Evolutionary conservation across 306 rosid species (phyloP).

Genomic region (Vigna angularis): DNA sequence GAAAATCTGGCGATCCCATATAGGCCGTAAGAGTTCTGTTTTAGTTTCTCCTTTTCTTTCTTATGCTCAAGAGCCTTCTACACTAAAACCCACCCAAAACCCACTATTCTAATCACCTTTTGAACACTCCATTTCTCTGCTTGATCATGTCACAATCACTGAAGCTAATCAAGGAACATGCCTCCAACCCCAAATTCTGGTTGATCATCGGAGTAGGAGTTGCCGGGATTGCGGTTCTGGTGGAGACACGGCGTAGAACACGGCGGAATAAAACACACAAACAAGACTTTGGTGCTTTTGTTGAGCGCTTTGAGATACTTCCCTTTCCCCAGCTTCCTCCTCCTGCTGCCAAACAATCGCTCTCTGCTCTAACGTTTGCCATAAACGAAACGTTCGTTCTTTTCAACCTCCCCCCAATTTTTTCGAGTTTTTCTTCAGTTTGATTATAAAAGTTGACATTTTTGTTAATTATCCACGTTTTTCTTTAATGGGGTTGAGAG

Average conservation of each 20-base stretch:
- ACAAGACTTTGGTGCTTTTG: conserved; percentile 62
- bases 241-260: conserved; percentile 58
- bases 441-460: not conserved
- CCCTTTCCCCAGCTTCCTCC: conserved; percentile 55
- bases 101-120: conserved; percentile 37
- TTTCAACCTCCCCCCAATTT: not conserved
- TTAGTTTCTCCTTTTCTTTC: not conserved
- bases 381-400: conserved; percentile 61
- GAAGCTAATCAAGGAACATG: conserved; percentile 45
- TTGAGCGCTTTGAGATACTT: conserved; percentile 64
- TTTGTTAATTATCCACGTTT: not conserved
- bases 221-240: conserved; percentile 59
- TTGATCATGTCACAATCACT: conserved; percentile 56
- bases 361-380: conserved; percentile 67
- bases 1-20: not conserved
- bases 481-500: not conserved
- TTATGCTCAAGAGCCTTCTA: not conserved
- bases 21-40: not conserved
- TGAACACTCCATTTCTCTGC: not conserved
- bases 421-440: conserved; percentile 16
- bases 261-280: not conserved
- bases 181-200: conserved; percentile 73
- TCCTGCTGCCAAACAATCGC: conserved; percentile 48
- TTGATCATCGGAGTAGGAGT: conserved; percentile 64
- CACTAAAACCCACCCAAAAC: conserved; percentile 68